Evolutionary conservation across 805 yeast species (phyloP).

Genomic region (Nakazawaea populi): DNA sequence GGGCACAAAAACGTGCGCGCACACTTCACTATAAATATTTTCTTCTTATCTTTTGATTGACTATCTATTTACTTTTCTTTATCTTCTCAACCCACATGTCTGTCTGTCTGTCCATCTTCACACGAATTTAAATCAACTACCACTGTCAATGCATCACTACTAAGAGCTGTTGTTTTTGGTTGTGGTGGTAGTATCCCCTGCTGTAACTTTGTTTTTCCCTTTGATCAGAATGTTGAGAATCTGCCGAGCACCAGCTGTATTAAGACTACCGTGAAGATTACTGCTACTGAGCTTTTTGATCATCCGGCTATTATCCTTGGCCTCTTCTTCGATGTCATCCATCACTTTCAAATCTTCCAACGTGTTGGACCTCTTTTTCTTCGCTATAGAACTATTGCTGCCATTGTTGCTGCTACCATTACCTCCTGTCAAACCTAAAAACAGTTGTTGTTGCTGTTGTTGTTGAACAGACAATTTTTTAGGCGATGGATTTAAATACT

Average conservation of each 20-base stretch:
- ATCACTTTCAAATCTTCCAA: neutral
- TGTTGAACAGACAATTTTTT: neutral
- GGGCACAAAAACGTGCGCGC: conserved; percentile 1
- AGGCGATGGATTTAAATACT: neutral
- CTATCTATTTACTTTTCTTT: too few species aligned
- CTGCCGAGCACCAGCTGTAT: neutral
- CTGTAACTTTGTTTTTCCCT: neutral
- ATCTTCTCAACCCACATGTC: too few species aligned
- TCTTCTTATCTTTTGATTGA: too few species aligned
- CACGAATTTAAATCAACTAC: too few species aligned
- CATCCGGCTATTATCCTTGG: neutral
- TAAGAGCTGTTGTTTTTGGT: too few species aligned
- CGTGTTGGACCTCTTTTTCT: neutral
- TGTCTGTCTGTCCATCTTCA: too few species aligned
- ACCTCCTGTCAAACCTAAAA: neutral
- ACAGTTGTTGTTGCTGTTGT: neutral
- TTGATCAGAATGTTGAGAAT: conserved; percentile 5
- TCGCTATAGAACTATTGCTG: neutral
- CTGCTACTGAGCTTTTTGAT: neutral
- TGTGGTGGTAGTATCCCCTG: too few species aligned
- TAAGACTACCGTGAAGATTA: neutral
- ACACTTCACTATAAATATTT: too few species aligned
- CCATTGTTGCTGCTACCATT: neutral
- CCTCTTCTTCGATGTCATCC: conserved; percentile 3
- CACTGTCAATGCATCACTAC: too few species aligned